Conservation (phyloP, 805 yeast genomes). For the Tetrapisispora arboricola region DNA sequence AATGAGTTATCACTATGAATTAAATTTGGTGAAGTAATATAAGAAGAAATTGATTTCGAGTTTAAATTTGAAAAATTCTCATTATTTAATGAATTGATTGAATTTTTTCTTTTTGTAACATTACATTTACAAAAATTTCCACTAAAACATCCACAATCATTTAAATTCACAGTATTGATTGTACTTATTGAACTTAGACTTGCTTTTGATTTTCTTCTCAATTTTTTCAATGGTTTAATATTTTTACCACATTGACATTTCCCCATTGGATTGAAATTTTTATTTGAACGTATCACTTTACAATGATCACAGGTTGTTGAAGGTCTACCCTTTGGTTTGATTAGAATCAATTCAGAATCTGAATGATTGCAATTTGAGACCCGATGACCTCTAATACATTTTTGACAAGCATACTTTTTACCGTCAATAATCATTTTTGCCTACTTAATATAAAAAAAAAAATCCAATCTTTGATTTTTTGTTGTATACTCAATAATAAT, state of each 20-base stretch:
- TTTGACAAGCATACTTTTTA: conserved; percentile 88
- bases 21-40: background rate
- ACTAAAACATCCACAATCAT: background rate
- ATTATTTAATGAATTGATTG: background rate
- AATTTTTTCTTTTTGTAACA: background rate
- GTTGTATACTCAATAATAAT: background rate
- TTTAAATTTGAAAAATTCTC: background rate
- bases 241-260: conserved; percentile 4
- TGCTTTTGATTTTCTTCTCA: background rate
- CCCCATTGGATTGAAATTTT: conserved; percentile 42
- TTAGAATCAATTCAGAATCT: conserved; percentile 82
- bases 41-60: background rate
- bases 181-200: background rate
- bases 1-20: conserved; percentile 13
- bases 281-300: conserved; percentile 58
- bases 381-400: conserved; percentile 93
- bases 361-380: conserved; percentile 91
- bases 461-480: no score
- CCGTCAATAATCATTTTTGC: conserved; percentile 81
- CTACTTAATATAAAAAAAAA: no score
- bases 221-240: background rate
- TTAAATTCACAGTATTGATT: background rate
- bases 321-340: conserved; percentile 95
- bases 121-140: background rate
- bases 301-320: conserved; percentile 86